Evolutionary conservation across 192 early-diverging fungal genomes (phyloP).

Genomic region (Pilaira anomala): DNA sequence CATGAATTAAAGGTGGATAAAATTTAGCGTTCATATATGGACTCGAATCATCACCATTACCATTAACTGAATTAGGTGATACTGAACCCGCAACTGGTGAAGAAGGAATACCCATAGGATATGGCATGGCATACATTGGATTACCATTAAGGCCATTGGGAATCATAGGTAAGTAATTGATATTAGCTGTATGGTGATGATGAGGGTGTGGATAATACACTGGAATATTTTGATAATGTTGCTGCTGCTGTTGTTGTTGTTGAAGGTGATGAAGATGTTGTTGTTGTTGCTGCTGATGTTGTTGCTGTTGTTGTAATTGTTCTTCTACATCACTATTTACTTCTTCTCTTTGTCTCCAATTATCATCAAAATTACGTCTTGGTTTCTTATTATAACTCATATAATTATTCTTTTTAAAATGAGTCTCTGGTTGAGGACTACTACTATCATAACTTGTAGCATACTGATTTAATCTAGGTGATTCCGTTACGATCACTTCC

Average conservation of each 20-base stretch:
- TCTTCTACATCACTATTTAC: too few species aligned
- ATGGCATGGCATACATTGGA: neutral
- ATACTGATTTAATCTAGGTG: too few species aligned
- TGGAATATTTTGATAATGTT: neutral
- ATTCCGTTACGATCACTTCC: too few species aligned
- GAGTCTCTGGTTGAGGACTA: too few species aligned
- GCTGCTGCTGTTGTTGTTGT: neutral
- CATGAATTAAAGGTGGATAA: neutral
- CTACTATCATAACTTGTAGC: too few species aligned
- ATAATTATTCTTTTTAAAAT: too few species aligned
- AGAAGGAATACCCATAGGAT: conserved; percentile 7
- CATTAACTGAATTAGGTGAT: neutral
- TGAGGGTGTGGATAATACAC: conserved; percentile 1
- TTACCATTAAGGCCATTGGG: neutral
- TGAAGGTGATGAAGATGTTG: neutral
- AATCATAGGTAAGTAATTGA: neutral
- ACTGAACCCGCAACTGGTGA: neutral
- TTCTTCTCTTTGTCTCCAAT: too few species aligned
- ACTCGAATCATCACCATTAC: conserved; percentile 7
- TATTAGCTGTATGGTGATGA: neutral
- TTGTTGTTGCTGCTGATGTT: too few species aligned
- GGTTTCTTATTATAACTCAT: too few species aligned
- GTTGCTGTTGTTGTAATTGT: too few species aligned
- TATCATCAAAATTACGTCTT: too few species aligned
- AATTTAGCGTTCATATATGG: neutral